phyloP scores from a whole-genome alignment of 208 protist species.

The Angomonas ambiguus region DNA sequence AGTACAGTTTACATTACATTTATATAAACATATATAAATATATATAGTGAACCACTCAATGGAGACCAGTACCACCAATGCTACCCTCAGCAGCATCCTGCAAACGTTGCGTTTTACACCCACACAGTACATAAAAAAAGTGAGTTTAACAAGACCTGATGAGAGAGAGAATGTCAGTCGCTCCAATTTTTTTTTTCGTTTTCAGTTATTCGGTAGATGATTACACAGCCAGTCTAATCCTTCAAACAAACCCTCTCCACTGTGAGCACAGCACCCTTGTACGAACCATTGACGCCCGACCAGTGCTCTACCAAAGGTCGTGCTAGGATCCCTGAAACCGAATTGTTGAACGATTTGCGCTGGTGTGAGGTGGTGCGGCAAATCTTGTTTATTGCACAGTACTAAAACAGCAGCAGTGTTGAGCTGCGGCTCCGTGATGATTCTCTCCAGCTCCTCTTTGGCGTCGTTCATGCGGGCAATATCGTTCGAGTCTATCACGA shows the following conservation, averaged over 20 bases:
- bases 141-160: too few species aligned
- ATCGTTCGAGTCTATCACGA: constrained; percentile 97
- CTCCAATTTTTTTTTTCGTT: too few species aligned
- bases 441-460: constrained; percentile 91
- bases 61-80: too few species aligned
- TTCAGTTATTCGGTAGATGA: too few species aligned
- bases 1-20: too few species aligned
- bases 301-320: too few species aligned
- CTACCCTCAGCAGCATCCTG: too few species aligned
- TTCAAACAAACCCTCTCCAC: constrained; percentile 91
- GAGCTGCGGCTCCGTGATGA: constrained; percentile 97
- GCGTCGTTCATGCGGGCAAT: constrained; percentile 89
- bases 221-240: constrained; percentile 92
- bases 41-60: background rate
- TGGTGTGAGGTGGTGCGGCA: constrained; percentile 96
- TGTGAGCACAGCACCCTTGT: constrained; percentile 89
- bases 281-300: constrained; percentile 93
- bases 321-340: constrained; percentile 89
- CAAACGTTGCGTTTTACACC: too few species aligned
- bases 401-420: constrained; percentile 95
- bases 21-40: too few species aligned
- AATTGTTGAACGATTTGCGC: constrained; percentile 96
- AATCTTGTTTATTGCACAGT: constrained; percentile 99
- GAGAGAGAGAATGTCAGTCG: too few species aligned
- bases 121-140: too few species aligned